Base-by-base conservation (phyloP, 2,329 filamentous ascomycete genomes). In the Biscogniauxia marginata region DNA sequence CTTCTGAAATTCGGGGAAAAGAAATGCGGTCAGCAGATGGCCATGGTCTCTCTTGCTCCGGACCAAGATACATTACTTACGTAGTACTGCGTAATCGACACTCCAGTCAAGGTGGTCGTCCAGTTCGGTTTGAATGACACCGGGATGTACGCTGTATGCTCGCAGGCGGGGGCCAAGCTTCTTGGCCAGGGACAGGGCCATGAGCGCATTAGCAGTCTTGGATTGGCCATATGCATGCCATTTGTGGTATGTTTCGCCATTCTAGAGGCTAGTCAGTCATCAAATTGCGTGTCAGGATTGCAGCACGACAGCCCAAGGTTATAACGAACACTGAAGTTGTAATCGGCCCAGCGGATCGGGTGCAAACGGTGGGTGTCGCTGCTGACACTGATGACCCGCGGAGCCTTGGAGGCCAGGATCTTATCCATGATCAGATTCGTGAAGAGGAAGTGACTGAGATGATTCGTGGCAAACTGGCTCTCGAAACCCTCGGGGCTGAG, bases 311-410 rank as follows among this genome's bases (percentile, higher is more conserved):
- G n/a, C n/a, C 30, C 30, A 39, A 39, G 30, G 30, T 39, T 39
- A 39, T 8, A 39, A n/a, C 30, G 30, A n/a, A 53, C 51, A 23
- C 25, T 20, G 57, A 79, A 79, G 30, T 78, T 75, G 43, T 69
- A 74, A 62, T 81, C 77, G 46, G 71, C 68, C 56, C 75, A 79
- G 2, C 76, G 68, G 16, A 81, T 65, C 1, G 74, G 74, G 2
- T 68, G 65, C 11, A 79, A 49, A 5, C 73, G 69, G 58, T 81
- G 72, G 1, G 77, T 78, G 25, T 74, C 66, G 61, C 77, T 79
- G 22, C 72, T 72, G 7, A 82, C 66, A 56, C 73, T 78, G 19
- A 82, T 72, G 7, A 82, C 57, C 0, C 75, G 67, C 0, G 72
- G 64, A 6, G 55, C 56, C 9, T 63, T 19, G 1, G 71, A 52